phyloP scores from a whole-genome alignment of 129 eudicot species.

The Centaurea solstitialis region DNA sequence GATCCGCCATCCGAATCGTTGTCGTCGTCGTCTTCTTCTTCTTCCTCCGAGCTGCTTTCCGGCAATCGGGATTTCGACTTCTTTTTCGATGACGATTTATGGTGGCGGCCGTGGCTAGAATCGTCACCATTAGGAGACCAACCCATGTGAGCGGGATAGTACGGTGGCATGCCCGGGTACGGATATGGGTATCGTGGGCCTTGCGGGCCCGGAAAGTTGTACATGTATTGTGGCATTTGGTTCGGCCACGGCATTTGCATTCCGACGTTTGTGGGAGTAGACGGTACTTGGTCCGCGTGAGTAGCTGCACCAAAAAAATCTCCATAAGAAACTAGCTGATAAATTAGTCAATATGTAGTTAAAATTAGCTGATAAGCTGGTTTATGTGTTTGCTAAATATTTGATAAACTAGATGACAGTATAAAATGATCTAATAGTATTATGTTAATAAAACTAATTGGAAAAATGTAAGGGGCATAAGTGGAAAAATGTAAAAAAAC shows the following conservation, averaged over 20 bases:
- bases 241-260: slow-evolving; percentile 80
- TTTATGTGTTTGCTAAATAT: too few relatives aligned
- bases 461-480: neutral
- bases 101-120: slow-evolving; percentile 48
- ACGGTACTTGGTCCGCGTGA: slow-evolving; percentile 43
- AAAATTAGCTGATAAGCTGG: neutral
- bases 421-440: neutral
- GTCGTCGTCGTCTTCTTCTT: slow-evolving; percentile 55
- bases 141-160: slow-evolving; percentile 68
- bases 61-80: slow-evolving; percentile 51
- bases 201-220: slow-evolving; percentile 66
- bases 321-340: slow-evolving; percentile 10
- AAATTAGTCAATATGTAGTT: too few relatives aligned
- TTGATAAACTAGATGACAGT: neutral
- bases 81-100: slow-evolving; percentile 59
- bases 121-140: slow-evolving; percentile 68
- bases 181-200: slow-evolving; percentile 70
- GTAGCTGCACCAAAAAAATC: slow-evolving; percentile 38
- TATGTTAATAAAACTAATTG: too few relatives aligned
- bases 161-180: slow-evolving; percentile 70
- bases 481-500: too few relatives aligned
- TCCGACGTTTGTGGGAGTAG: slow-evolving; percentile 55
- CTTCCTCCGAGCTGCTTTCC: slow-evolving; percentile 42
- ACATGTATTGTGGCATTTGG: slow-evolving; percentile 83
- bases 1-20: slow-evolving; percentile 49